These are phyloP conservation scores for Globisporangium nunn DNA, from an alignment of 352 stramenopile species.

Conservation along the genomic window DNA sequence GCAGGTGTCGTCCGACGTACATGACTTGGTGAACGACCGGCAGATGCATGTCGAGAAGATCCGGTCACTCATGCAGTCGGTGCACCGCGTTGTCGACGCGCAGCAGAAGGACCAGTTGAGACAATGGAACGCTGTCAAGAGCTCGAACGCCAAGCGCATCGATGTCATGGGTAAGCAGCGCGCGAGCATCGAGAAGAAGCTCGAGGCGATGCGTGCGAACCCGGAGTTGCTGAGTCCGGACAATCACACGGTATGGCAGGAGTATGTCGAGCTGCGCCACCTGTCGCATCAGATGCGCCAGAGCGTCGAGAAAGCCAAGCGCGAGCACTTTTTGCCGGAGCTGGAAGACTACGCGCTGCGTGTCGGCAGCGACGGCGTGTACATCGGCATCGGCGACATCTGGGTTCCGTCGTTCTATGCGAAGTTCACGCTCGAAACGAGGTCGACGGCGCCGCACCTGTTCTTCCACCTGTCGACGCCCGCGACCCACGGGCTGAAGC, in stretches of 20 bases:
- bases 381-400: slow-evolving; percentile 62
- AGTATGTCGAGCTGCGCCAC: slow-evolving; percentile 65
- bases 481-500: slow-evolving; percentile 43
- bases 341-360: slow-evolving; percentile 58
- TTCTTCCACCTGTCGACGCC: slow-evolving; percentile 57
- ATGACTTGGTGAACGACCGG: not conserved
- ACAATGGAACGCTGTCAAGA: slow-evolving; percentile 50
- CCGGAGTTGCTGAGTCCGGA: slow-evolving; percentile 32
- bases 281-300: slow-evolving; percentile 46
- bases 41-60: slow-evolving; percentile 31
- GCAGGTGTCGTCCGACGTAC: no score
- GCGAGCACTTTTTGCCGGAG: slow-evolving; percentile 52
- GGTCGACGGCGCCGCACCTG: slow-evolving; percentile 48
- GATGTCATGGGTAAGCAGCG: slow-evolving; percentile 59
- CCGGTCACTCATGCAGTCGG: slow-evolving; percentile 40
- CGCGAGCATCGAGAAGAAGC: slow-evolving; percentile 43
- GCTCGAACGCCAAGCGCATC: slow-evolving; percentile 53
- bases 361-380: slow-evolving; percentile 62
- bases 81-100: slow-evolving; percentile 37
- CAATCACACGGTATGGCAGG: slow-evolving; percentile 43
- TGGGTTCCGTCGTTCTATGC: slow-evolving; percentile 71
- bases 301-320: slow-evolving; percentile 62
- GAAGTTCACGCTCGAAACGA: slow-evolving; percentile 65
- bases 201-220: slow-evolving; percentile 49
- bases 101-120: slow-evolving; percentile 38